Evolutionary conservation across 441 rosid genomes (phyloP).

Genomic region (Populus hybrid): DNA sequence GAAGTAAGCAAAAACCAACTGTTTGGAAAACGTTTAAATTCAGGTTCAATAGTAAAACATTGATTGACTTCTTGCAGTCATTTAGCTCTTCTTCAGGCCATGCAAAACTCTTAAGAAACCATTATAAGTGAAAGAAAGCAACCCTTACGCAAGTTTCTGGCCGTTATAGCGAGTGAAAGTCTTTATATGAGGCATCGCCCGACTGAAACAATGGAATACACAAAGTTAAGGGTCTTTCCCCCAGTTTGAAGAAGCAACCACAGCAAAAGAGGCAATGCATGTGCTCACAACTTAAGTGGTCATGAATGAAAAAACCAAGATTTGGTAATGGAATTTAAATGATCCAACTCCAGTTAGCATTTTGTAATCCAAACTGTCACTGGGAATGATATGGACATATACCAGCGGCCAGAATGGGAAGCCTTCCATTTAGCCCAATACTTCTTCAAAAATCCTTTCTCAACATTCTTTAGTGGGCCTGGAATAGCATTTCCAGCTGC

Average conservation of each 20-base stretch:
- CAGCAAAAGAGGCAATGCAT: not conserved
- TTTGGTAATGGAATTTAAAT: not conserved
- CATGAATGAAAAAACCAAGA: not conserved
- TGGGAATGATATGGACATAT: constrained; percentile 17
- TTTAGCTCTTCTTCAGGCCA: not conserved
- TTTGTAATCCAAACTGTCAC: constrained; percentile 15
- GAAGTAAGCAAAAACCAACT: constrained; percentile 93
- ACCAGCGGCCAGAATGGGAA: constrained; percentile 78
- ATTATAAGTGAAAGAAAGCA: not conserved
- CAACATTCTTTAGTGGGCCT: constrained; percentile 86
- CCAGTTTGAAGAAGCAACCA: not conserved
- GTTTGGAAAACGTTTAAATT: constrained; percentile 20
- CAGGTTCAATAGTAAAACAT: not conserved
- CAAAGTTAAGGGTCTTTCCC: constrained; percentile 17
- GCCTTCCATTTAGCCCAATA: constrained; percentile 98
- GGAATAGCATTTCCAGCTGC: constrained; percentile 90
- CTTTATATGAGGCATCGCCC: constrained; percentile 97
- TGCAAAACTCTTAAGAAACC: not conserved
- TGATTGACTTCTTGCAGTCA: not conserved
- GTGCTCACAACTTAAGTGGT: not conserved
- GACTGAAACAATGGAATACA: constrained; percentile 41
- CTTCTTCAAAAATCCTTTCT: constrained; percentile 71
- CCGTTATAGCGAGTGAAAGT: constrained; percentile 75
- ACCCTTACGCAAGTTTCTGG: constrained; percentile 78
- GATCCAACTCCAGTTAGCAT: constrained; percentile 5